Base-by-base conservation (phyloP, 2,329 filamentous ascomycete genomes). In the Dothidotthia symphoricarpi region DNA sequence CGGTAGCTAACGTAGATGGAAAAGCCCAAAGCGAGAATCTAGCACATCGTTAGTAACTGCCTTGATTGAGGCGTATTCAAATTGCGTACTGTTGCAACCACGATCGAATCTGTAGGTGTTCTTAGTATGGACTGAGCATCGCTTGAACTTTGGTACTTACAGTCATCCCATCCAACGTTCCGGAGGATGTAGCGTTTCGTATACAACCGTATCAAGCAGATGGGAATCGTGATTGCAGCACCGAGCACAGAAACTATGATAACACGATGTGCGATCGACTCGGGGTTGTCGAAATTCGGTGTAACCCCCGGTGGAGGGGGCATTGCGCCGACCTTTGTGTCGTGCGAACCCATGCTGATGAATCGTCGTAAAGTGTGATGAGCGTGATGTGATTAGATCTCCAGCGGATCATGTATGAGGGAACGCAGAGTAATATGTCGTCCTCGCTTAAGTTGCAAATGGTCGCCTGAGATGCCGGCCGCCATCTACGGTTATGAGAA, bases 261-360 rank as follows among this genome's bases (percentile, higher is more conserved):
- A 6, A 51, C 41, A 9, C 42, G 47, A 29, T 48, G 36, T 13
- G 45, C 47, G 19, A 51, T 51, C 13, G 47, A 51, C 33, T 46
- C 45, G 5, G 43, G 44, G 13, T 30, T 30, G 15, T 37, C 34
- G 19, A 41, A 41, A 16, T 41, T 41, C 7, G 34, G n/a, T 8
- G 17, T 22, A 16, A 41, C 26, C 10, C 39, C 39, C 6, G 39
- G 26, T 3, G 39, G 39, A 19, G 39, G 11, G 25, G 39, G 39
- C 27, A 37, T 29, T 15, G 39, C 39, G 17, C 39, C 39, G 8
- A 31, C 19, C 15, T 15, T 17, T 2, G 19, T 29, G n/a, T 26
- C 19, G 12, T 39, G 19, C 15, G 31, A 19, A 16, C 25, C 25
- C 36, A 39, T 39, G 14, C 25, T 26, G n/a, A 5, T 9, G 19